Evolutionary conservation across 192 early-diverging fungal species (phyloP).

Genomic region (Coemansia sp.): DNA sequence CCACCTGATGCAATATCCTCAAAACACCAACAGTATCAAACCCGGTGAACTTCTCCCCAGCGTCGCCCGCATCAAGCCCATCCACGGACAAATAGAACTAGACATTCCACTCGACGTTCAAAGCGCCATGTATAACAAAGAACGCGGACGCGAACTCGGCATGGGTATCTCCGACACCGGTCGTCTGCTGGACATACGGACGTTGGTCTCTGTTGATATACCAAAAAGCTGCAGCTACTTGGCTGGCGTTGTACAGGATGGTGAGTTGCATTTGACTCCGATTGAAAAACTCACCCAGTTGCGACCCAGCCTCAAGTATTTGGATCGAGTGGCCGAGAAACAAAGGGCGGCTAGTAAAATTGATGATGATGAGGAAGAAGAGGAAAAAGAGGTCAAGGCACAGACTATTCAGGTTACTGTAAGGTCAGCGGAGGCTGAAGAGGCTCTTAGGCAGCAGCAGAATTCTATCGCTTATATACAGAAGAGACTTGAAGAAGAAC

Average conservation of each 20-base stretch:
- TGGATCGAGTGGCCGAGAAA: conserved; percentile 89
- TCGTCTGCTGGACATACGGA: conserved; percentile 78
- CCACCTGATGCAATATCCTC: conserved; percentile 84
- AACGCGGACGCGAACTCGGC: conserved; percentile 77
- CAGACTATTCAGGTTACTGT: conserved; percentile 58
- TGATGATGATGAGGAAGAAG: conserved; percentile 71
- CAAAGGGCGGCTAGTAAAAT: conserved; percentile 63
- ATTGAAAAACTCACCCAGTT: conserved; percentile 76
- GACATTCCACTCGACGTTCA: conserved; percentile 80
- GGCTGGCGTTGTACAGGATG: conserved; percentile 75
- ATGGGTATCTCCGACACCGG: conserved; percentile 73
- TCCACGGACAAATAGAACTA: conserved; percentile 79
- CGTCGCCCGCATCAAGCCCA: conserved; percentile 79
- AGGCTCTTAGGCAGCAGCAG: conserved; percentile 62
- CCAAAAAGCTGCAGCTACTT: conserved; percentile 82
- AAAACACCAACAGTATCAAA: conserved; percentile 48
- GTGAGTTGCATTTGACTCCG: conserved; percentile 88
- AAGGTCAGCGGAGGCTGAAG: conserved; percentile 64
- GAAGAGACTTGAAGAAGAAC: conserved; percentile 70
- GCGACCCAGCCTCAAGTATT: conserved; percentile 85
- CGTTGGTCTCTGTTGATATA: conserved; percentile 72
- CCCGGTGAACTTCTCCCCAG: conserved; percentile 56
- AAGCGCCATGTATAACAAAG: conserved; percentile 72
- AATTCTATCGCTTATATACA: conserved; percentile 58
- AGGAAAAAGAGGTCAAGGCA: conserved; percentile 40